Percentiles rank a stretch among this genome's conserved stretches.
These are phyloP conservation scores for Emericellopsis terricola DNA, from an alignment of 495 filamentous ascomycete species.

Conservation along the genomic window DNA sequence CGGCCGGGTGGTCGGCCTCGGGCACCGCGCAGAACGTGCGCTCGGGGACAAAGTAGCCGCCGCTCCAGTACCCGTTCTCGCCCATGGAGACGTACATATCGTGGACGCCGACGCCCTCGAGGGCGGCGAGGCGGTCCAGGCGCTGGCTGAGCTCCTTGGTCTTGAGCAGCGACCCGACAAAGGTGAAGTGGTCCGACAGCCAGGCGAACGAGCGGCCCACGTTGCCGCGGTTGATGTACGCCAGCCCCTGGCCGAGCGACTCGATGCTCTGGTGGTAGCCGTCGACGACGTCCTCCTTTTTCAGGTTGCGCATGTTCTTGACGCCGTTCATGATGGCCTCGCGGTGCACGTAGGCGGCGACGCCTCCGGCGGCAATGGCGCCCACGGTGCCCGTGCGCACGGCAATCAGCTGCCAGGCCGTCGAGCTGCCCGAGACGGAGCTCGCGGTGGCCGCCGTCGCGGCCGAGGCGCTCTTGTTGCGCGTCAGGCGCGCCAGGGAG, in stretches of 20 bases:
- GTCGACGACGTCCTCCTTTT: slow-evolving; percentile 17
- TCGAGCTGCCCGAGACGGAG: slow-evolving; percentile 16
- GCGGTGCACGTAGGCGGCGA: slow-evolving; percentile 68
- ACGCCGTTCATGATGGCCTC: slow-evolving; percentile 47
- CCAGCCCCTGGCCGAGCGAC: slow-evolving; percentile 27
- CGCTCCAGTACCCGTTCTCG: slow-evolving; percentile 32
- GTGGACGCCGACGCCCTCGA: slow-evolving; percentile 17
- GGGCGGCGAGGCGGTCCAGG: slow-evolving; percentile 20
- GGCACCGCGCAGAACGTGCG: slow-evolving; percentile 33
- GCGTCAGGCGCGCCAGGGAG: slow-evolving; percentile 28
- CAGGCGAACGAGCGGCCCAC: slow-evolving; percentile 28
- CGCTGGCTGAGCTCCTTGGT: slow-evolving; percentile 20
- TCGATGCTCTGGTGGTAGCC: slow-evolving; percentile 26
- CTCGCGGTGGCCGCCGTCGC: slow-evolving; percentile 13
- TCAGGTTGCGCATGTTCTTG: slow-evolving; percentile 18
- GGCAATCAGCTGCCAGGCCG: slow-evolving; percentile 67
- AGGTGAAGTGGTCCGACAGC: slow-evolving; percentile 28
- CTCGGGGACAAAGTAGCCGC: slow-evolving; percentile 34
- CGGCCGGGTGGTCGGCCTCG: slow-evolving; percentile 13
- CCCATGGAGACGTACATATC: slow-evolving; percentile 23
- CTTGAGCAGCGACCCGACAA: slow-evolving; percentile 24
- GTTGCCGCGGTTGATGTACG: slow-evolving; percentile 28
- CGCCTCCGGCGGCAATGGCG: slow-evolving; percentile 75
- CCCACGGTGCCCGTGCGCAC: slow-evolving; percentile 73
- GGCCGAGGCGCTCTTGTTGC: slow-evolving; percentile 21